phyloP scores from a whole-genome alignment of 495 filamentous ascomycete genomes.

The Copromyces sp. region DNA sequence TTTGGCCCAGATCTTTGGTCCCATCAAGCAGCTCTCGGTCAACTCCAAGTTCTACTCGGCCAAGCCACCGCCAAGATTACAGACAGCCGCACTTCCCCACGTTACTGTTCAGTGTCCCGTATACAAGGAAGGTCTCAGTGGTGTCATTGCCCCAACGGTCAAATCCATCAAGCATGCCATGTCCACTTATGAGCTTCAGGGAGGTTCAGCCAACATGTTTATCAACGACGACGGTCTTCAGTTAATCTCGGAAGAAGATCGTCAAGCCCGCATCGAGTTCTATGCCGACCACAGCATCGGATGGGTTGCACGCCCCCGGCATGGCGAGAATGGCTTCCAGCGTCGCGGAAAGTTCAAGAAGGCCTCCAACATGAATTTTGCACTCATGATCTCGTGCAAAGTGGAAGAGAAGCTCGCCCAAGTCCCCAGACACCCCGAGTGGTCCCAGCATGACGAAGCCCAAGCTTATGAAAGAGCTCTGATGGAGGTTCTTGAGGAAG shows the following conservation, averaged over 20 bases:
- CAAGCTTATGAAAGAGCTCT: conserved; percentile 56
- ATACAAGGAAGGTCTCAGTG: conserved; percentile 59
- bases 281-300: conserved; percentile 67
- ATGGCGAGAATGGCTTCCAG: conserved; percentile 51
- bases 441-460: conserved; percentile 62
- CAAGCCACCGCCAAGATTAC: conserved; percentile 47
- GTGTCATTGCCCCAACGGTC: conserved; percentile 59
- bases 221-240: conserved; percentile 75
- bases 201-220: conserved; percentile 71
- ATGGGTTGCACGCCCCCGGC: conserved; percentile 64
- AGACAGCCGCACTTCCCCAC: conserved; percentile 46
- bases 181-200: conserved; percentile 70
- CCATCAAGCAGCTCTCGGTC: conserved; percentile 56
- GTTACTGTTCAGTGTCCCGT: conserved; percentile 64
- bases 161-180: conserved; percentile 63
- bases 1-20: conserved; percentile 63
- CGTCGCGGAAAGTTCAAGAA: conserved; percentile 62
- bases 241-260: conserved; percentile 54
- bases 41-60: conserved; percentile 78
- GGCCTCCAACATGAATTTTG: conserved; percentile 82
- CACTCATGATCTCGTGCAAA: conserved; percentile 61
- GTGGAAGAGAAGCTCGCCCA: conserved; percentile 56
- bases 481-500: conserved; percentile 58
- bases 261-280: conserved; percentile 55
- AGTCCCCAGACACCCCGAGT: conserved; percentile 47